A percentile compares a stretch with the other conserved stretches of the same genome.
phyloP scores from a whole-genome alignment of 305 asterid species.

The Coffea humblotiana region DNA sequence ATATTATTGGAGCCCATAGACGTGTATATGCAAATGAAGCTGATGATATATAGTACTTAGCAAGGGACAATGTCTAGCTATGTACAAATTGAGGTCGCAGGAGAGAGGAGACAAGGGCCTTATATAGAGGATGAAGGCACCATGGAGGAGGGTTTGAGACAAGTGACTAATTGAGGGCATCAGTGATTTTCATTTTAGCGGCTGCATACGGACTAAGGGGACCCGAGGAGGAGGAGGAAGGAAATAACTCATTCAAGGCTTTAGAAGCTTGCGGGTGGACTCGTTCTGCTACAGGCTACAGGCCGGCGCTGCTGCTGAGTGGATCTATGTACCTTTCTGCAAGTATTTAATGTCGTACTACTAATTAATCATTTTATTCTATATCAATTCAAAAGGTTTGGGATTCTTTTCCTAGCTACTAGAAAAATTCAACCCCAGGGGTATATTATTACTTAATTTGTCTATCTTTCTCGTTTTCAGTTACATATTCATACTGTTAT shows the following conservation, averaged over 20 bases:
- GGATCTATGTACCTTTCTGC: neutral
- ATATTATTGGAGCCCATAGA: slow-evolving; percentile 30
- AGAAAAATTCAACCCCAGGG: no score
- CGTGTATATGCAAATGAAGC: neutral
- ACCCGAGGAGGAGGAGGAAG: neutral
- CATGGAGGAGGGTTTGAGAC: neutral
- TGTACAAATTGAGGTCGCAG: neutral
- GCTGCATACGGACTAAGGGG: no score
- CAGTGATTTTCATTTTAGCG: neutral
- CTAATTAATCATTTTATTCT: neutral
- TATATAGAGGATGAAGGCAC: neutral
- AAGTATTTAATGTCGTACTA: neutral
- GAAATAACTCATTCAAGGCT: slow-evolving; percentile 9
- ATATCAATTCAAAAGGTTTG: no score
- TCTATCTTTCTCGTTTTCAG: no score
- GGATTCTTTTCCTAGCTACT: no score
- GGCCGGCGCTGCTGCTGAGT: slow-evolving; percentile 17
- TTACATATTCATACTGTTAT: no score
- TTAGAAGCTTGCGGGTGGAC: slow-evolving; percentile 24
- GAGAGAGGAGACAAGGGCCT: neutral
- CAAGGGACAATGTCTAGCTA: neutral
- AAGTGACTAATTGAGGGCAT: neutral
- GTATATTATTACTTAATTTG: no score
- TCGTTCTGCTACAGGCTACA: slow-evolving; percentile 38
- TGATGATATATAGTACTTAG: neutral